Evolutionary conservation across 1,284 basidiomycete genomes (phyloP).

Genomic region (Coniferiporia sulphurascens): DNA sequence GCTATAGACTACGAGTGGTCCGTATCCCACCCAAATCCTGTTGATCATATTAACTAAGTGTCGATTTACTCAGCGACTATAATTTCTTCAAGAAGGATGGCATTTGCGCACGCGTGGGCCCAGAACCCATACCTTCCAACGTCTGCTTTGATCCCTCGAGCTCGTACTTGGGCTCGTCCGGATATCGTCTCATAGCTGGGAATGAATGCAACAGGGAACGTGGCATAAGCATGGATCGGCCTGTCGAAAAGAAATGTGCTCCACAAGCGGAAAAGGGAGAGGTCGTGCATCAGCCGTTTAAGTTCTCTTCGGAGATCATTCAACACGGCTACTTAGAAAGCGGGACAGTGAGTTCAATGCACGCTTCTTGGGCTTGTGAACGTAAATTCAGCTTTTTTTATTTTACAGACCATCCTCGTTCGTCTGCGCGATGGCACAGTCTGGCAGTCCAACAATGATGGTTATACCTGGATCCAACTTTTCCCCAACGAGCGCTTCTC

Average conservation of each 20-base stretch:
- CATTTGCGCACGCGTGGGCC: constrained; percentile 77
- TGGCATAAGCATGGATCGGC: constrained; percentile 62
- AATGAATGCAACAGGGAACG: constrained; percentile 70
- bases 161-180: constrained; percentile 83
- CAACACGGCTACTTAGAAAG: constrained; percentile 82
- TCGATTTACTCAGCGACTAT: constrained; percentile 52
- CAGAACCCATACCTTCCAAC: constrained; percentile 84
- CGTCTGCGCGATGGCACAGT: no score
- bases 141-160: constrained; percentile 59
- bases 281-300: constrained; percentile 65
- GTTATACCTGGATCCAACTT: no score
- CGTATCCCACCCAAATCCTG: not conserved
- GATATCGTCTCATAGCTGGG: constrained; percentile 89
- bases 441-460: no score
- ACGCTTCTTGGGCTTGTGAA: no score
- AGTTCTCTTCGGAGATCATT: constrained; percentile 63
- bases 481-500: no score
- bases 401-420: no score
- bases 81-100: constrained; percentile 73
- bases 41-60: not conserved
- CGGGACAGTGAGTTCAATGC: not conserved
- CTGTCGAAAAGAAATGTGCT: constrained; percentile 68
- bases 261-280: constrained; percentile 73
- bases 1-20: constrained; percentile 93
- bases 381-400: no score